phyloP scores from a whole-genome alignment of 768 basidiomycete species.

The Pulveroboletus frians region DNA sequence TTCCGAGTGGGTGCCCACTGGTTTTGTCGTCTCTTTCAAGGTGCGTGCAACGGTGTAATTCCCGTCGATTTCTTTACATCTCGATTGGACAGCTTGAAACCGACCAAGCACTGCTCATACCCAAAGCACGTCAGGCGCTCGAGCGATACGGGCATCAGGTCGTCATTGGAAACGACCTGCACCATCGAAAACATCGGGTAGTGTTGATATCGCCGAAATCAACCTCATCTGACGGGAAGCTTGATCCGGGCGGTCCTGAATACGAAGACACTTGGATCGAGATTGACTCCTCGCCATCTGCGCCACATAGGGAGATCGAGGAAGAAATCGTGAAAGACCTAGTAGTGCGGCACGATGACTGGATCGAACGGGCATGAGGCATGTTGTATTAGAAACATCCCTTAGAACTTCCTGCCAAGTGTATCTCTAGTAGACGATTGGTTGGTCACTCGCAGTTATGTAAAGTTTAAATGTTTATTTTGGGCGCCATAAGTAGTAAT shows the following conservation, averaged over 20 bases:
- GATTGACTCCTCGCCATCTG: constrained; percentile 42
- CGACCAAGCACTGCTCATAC: constrained; percentile 73
- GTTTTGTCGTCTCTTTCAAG: constrained; percentile 97
- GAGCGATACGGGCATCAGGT: constrained; percentile 96
- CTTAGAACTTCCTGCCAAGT: neutral
- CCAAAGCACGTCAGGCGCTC: constrained; percentile 84
- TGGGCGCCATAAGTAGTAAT: neutral
- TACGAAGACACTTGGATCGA: constrained; percentile 63
- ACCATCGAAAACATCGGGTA: constrained; percentile 85
- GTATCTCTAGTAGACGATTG: neutral
- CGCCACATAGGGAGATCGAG: constrained; percentile 74
- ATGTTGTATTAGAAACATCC: neutral
- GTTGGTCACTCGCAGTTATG: constrained; percentile 7
- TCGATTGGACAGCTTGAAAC: constrained; percentile 74
- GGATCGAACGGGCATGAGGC: constrained; percentile 41
- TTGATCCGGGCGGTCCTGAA: constrained; percentile 18
- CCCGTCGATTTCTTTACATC: constrained; percentile 5
- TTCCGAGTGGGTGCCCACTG: constrained; percentile 86
- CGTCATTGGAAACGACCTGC: constrained; percentile 95
- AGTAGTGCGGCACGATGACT: constrained; percentile 63
- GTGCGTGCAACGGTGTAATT: constrained; percentile 35
- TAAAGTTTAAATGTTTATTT: constrained; percentile 10
- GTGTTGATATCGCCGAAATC: constrained; percentile 70
- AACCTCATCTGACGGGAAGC: constrained; percentile 10
- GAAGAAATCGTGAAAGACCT: constrained; percentile 82